A percentile compares a stretch with the other conserved stretches of the same genome.
Evolutionary conservation across 2,329 filamentous ascomycete genomes (phyloP).

Genomic region (Ophiostoma triangulosporum): DNA sequence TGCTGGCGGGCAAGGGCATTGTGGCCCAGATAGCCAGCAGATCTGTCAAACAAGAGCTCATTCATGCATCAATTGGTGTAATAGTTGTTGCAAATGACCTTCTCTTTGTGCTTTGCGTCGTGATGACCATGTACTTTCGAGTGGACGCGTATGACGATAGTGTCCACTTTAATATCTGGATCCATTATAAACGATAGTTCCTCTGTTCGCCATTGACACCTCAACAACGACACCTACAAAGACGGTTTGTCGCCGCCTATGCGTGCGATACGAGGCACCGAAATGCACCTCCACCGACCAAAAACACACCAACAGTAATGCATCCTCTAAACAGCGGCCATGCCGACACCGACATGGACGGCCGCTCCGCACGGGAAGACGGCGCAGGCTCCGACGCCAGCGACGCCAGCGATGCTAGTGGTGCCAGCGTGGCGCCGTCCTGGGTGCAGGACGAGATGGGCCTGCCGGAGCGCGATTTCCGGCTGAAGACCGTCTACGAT

Average conservation of each 20-base stretch:
- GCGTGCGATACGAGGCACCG: no score
- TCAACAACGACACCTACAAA: no score
- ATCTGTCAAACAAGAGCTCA: slow-evolving; percentile 17
- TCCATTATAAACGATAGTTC: no score
- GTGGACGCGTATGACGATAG: no score
- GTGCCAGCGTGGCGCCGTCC: background rate
- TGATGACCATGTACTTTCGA: no score
- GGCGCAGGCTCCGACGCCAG: background rate
- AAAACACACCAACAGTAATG: background rate
- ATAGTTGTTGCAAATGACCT: no score
- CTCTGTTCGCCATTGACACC: no score
- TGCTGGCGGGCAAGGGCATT: slow-evolving; percentile 52
- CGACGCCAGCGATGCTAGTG: background rate
- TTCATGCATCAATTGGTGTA: background rate
- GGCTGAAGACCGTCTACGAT: slow-evolving; percentile 51
- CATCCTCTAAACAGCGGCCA: background rate
- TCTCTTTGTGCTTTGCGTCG: no score
- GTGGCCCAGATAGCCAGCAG: slow-evolving; percentile 52
- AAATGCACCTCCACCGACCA: background rate
- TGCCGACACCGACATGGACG: background rate
- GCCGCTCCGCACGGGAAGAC: background rate
- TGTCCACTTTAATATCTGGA: no score
- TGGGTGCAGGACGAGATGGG: background rate
- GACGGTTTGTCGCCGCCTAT: no score
- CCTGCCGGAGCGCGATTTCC: slow-evolving; percentile 7